Evolutionary conservation across 2,329 filamentous ascomycete genomes (phyloP).

Genomic region (Xylogone sp.): DNA sequence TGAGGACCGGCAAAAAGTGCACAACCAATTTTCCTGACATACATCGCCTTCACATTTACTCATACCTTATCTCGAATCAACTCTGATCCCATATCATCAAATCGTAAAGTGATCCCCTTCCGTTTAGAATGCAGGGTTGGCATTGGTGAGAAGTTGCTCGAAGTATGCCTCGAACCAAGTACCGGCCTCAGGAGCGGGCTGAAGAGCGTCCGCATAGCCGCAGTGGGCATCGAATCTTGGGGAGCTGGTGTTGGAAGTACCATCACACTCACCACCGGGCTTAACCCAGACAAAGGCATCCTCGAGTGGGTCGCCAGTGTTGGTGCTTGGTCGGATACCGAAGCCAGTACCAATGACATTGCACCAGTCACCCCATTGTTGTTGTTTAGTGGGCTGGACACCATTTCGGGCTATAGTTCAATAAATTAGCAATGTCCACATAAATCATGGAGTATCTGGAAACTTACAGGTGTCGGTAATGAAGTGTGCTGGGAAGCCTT

Average conservation of each 20-base stretch:
- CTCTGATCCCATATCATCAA: neutral
- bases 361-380: conserved; percentile 64
- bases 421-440: conserved; percentile 1
- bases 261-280: conserved; percentile 52
- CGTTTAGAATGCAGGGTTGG: conserved; percentile 48
- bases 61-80: neutral
- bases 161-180: conserved; percentile 59
- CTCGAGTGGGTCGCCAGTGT: conserved; percentile 53
- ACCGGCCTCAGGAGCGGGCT: conserved; percentile 67
- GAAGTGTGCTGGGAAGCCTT: conserved; percentile 50
- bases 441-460: neutral
- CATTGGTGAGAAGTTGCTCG: conserved; percentile 51
- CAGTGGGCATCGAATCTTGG: conserved; percentile 49
- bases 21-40: neutral
- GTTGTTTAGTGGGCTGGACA: conserved; percentile 53
- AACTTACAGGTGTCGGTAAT: conserved; percentile 47
- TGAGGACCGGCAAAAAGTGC: neutral
- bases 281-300: conserved; percentile 72
- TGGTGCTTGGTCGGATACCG: conserved; percentile 58
- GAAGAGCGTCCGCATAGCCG: conserved; percentile 45
- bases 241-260: conserved; percentile 35
- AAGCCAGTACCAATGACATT: conserved; percentile 62
- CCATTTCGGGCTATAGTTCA: conserved; percentile 49
- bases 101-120: neutral
- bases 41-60: too few relatives aligned